phyloP scores from a whole-genome alignment of 495 filamentous ascomycete genomes.

The Baudoinia panamericana region DNA sequence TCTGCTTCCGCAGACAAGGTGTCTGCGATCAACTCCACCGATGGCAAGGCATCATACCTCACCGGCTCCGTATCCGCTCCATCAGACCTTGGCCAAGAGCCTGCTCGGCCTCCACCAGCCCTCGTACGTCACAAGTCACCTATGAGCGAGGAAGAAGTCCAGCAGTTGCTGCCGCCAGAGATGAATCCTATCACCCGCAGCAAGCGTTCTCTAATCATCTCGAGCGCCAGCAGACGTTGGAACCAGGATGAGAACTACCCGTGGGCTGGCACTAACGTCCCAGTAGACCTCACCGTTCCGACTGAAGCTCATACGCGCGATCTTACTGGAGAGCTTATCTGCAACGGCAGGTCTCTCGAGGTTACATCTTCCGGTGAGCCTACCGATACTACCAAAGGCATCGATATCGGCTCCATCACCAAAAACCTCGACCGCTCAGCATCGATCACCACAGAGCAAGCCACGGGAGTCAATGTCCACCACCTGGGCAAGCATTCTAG shows the following conservation, averaged over 20 bases:
- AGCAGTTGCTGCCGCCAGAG: slow-evolving; percentile 18
- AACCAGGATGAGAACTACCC: slow-evolving; percentile 31
- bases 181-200: slow-evolving; percentile 19
- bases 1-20: slow-evolving; percentile 14
- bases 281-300: slow-evolving; percentile 27
- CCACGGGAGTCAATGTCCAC: slow-evolving; percentile 10
- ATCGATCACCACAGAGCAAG: slow-evolving; percentile 17
- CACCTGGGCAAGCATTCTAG: slow-evolving; percentile 18
- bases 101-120: slow-evolving; percentile 12
- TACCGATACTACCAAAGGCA: slow-evolving; percentile 12
- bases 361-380: slow-evolving; percentile 1
- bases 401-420: slow-evolving; percentile 19
- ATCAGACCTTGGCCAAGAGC: slow-evolving; percentile 8
- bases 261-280: slow-evolving; percentile 22
- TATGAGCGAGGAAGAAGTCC: slow-evolving; percentile 15
- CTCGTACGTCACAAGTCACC: slow-evolving; percentile 11
- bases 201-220: slow-evolving; percentile 17
- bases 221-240: slow-evolving; percentile 25
- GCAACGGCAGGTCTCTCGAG: slow-evolving; percentile 15
- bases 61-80: slow-evolving; percentile 19
- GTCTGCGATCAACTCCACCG: slow-evolving; percentile 9
- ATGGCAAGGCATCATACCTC: slow-evolving; percentile 12
- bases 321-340: slow-evolving; percentile 5
- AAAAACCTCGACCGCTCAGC: slow-evolving; percentile 5
- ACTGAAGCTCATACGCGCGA: slow-evolving; percentile 15